Conservation (phyloP, 2,329 filamentous ascomycete species). For the Helicocarpus griseus region DNA sequence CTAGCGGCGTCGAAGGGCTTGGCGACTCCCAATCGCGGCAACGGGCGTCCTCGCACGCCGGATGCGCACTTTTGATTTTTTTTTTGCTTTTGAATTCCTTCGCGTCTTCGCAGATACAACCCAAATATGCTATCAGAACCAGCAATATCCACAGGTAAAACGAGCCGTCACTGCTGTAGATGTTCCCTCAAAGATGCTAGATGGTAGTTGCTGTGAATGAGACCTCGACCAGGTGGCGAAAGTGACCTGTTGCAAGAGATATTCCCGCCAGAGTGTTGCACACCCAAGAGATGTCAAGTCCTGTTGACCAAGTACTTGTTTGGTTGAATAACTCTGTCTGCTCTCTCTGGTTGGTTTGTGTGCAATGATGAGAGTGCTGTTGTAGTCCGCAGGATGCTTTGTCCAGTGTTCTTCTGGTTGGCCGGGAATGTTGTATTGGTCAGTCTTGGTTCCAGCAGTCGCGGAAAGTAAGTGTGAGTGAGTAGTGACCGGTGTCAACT, state of each 20-base stretch:
- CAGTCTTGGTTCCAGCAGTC: background rate
- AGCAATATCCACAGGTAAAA: background rate
- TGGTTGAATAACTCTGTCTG: background rate
- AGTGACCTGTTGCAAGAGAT: background rate
- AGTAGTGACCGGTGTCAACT: too few relatives aligned
- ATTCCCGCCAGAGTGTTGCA: background rate
- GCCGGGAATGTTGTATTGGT: background rate
- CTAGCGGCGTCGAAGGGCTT: conserved; percentile 9
- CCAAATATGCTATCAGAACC: too few relatives aligned
- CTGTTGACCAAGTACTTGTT: too few relatives aligned
- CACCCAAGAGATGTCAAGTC: background rate
- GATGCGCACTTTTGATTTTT: conserved; percentile 6
- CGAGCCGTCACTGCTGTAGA: background rate
- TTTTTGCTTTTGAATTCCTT: background rate
- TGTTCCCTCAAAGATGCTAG: too few relatives aligned
- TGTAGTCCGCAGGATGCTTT: background rate
- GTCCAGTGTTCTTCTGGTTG: background rate
- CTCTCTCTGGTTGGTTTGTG: background rate
- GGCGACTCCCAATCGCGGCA: conserved; percentile 5
- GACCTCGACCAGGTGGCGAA: background rate
- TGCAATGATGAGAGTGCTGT: background rate
- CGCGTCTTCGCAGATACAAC: background rate
- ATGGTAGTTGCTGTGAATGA: background rate
- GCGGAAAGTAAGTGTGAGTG: background rate
- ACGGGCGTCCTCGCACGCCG: conserved; percentile 11